phyloP scores from a whole-genome alignment of 2,329 filamentous ascomycete species.

The Colletotrichum agaves region DNA sequence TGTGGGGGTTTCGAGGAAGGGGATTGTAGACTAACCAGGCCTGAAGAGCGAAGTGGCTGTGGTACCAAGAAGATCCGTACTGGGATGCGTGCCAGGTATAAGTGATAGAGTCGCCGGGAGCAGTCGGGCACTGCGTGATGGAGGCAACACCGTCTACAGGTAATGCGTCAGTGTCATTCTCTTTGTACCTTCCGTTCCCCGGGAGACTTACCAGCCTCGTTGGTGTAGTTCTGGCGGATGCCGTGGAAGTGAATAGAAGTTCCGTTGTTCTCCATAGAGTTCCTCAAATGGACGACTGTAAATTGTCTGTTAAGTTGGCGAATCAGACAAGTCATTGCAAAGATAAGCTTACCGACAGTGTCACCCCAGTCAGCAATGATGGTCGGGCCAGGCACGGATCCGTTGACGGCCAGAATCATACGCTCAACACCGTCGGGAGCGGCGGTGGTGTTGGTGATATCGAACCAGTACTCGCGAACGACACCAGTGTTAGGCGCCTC shows the following conservation, averaged over 20 bases:
- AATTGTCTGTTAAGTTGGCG: constrained; percentile 28
- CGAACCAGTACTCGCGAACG: constrained; percentile 60
- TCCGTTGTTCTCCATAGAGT: constrained; percentile 61
- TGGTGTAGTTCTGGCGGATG: constrained; percentile 63
- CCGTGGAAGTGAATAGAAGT: constrained; percentile 69
- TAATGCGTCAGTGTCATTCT: too few relatives aligned
- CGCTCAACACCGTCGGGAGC: constrained; percentile 59
- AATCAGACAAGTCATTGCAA: not conserved
- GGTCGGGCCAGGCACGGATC: constrained; percentile 68
- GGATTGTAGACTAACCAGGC: constrained; percentile 49
- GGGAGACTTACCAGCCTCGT: constrained; percentile 52
- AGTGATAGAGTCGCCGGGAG: constrained; percentile 62
- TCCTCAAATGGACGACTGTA: constrained; percentile 58
- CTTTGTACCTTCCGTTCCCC: too few relatives aligned
- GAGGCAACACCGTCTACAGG: constrained; percentile 60
- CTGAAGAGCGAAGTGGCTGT: constrained; percentile 65
- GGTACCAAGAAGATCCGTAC: constrained; percentile 69
- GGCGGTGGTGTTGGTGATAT: constrained; percentile 51
- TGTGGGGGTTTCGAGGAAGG: constrained; percentile 38
- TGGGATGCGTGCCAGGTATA: constrained; percentile 68
- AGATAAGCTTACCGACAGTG: constrained; percentile 28
- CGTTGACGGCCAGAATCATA: constrained; percentile 61
- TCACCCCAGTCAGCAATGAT: constrained; percentile 63
- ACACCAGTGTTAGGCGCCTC: constrained; percentile 58
- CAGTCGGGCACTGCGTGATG: constrained; percentile 61